Evolutionary conservation across 2,329 filamentous ascomycete species (phyloP).

Genomic region (Penicillium sp.): DNA sequence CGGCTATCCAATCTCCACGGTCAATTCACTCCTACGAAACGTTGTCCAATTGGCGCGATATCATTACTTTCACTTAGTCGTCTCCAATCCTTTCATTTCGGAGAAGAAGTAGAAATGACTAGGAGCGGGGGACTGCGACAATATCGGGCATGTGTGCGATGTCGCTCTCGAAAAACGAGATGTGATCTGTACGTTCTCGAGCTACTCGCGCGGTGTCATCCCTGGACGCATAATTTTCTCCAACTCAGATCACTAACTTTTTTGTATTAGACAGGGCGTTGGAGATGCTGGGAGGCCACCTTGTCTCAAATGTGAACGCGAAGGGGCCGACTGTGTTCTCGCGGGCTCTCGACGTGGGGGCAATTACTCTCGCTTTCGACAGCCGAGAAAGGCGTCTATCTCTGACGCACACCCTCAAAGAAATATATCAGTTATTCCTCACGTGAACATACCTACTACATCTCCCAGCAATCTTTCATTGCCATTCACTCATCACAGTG

Average conservation of each 20-base stretch:
- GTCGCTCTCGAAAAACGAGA: constrained; percentile 7
- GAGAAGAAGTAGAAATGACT: constrained; percentile 2
- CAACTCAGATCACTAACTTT: not conserved
- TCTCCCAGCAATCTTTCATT: not conserved
- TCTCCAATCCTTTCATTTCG: not conserved
- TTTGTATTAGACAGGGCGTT: not conserved
- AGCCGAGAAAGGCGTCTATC: not conserved
- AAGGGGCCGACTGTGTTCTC: constrained; percentile 4
- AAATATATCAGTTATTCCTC: not conserved
- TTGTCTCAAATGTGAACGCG: constrained; percentile 5
- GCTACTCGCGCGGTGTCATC: not conserved
- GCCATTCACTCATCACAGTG: not conserved
- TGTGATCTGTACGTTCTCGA: constrained; percentile 5
- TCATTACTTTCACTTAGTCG: not conserved
- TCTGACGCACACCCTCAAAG: not conserved
- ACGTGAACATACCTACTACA: not conserved
- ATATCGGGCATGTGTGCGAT: constrained; percentile 8
- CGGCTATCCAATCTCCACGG: not conserved
- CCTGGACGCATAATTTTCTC: not conserved
- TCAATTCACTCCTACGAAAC: not conserved
- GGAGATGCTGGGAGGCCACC: constrained; percentile 5
- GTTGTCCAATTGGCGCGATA: not conserved
- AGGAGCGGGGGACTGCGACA: constrained; percentile 1
- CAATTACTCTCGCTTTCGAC: constrained; percentile 5
- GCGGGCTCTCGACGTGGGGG: constrained; percentile 7